Evolutionary conservation across 176 grass and related monocot genomes (phyloP).

Genomic region (Paspalum vaginatum): DNA sequence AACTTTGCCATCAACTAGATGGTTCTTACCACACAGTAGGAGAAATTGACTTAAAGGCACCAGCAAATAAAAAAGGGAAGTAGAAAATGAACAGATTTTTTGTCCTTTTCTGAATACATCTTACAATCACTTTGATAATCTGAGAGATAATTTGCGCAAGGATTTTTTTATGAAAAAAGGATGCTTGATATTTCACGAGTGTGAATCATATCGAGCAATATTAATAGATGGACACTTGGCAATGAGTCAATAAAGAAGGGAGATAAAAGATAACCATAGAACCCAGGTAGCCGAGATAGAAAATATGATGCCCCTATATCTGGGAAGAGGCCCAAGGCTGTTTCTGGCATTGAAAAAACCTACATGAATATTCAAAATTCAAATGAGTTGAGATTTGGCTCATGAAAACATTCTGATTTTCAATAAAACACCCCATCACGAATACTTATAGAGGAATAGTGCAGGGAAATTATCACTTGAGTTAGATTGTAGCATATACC

Average conservation of each 20-base stretch:
- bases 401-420: background rate
- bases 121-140: background rate
- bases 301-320: slow-evolving; percentile 95
- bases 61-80: background rate
- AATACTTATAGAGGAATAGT: background rate
- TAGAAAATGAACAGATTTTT: background rate
- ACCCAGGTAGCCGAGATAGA: slow-evolving; percentile 79
- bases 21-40: background rate
- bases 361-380: slow-evolving; percentile 44
- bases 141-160: background rate
- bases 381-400: background rate
- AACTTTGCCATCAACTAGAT: background rate
- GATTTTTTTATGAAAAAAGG: background rate
- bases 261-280: slow-evolving; percentile 65
- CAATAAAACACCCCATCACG: background rate
- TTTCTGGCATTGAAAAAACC: slow-evolving; percentile 99
- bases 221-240: background rate
- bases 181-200: slow-evolving; percentile 8
- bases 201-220: background rate
- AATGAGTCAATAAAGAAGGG: slow-evolving; percentile 17
- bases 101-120: background rate
- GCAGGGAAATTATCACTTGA: background rate
- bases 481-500: slow-evolving; percentile 44
- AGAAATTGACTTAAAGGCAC: background rate
- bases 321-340: slow-evolving; percentile 79